Evolutionary conservation across 2,329 filamentous ascomycete species (phyloP), one percentile per base, ranked within the genome.

Genomic region (Verticillium albo-atrum): DNA sequence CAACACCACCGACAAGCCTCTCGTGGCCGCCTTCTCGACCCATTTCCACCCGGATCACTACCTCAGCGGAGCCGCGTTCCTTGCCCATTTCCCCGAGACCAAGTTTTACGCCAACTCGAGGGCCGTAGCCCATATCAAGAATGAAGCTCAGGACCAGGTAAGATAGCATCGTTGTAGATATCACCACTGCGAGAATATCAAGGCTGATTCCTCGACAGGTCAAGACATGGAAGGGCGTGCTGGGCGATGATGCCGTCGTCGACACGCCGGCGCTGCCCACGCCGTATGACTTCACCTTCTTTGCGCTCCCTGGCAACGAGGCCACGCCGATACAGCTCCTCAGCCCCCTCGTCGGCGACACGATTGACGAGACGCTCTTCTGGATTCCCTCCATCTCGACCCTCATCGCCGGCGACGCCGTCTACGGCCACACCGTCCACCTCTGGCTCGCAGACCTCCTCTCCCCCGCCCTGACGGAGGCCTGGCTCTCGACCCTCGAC

Each of bases 371-470:
- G 15, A 32, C 56, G 7, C 12, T 56, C 23, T 57, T 62, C 30
- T 62, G 61, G 61, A 59, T 62, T 3, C 59, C 61, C 2, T 55
- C 54, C 2, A 57, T 17, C 12, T 32, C 28, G 30, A 59, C 59
- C 17, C n/a, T 61, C 25, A 59, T 62, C 23, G 59, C 61, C 0
- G 61, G 61, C 0, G 59, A 61, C 57, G 28, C 56, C 15, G 57
- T 62, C 30, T 61, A 59, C 50, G n/a, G 59, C 30, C 61, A 55
- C 32, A 23, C 54, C 27, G 35, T 61, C 47, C 61, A 62, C 42
- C 28, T 50, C 10, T 62, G 61, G 61, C 59, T 62, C 3, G 61
- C 56, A 25, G 61, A 62, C 32, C 54, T 62, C 3, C 30, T 62
- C 1, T 55, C 61, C 0, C 61, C 61, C 0, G 59, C 53, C 9